phyloP scores from a whole-genome alignment of 2,329 filamentous ascomycete species.

The Teratosphaeria zuluensis region DNA sequence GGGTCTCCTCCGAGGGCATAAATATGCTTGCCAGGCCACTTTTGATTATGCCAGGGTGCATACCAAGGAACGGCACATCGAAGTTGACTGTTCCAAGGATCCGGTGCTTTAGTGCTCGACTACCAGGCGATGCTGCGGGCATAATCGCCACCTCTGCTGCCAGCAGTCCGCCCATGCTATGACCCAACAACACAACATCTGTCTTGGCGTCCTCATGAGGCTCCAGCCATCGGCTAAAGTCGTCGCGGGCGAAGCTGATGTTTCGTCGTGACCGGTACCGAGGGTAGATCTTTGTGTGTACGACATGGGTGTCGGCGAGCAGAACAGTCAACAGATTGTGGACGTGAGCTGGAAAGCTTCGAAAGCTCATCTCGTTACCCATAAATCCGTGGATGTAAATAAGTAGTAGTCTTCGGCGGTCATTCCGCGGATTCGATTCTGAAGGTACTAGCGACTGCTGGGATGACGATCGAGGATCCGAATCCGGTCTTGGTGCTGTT shows the following conservation, averaged over 20 bases:
- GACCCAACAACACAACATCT: slow-evolving; percentile 74
- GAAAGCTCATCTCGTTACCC: slow-evolving; percentile 78
- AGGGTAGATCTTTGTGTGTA: slow-evolving; percentile 81
- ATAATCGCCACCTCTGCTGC: slow-evolving; percentile 69
- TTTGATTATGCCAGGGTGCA: slow-evolving; percentile 80
- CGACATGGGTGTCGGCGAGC: slow-evolving; percentile 61
- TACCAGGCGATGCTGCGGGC: slow-evolving; percentile 19
- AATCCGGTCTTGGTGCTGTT: neutral
- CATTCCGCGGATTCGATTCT: slow-evolving; percentile 22
- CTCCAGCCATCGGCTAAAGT: slow-evolving; percentile 72
- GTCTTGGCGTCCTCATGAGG: slow-evolving; percentile 66
- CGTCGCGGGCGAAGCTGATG: slow-evolving; percentile 64
- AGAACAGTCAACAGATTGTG: slow-evolving; percentile 62
- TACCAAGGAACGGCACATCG: slow-evolving; percentile 77
- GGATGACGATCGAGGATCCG: slow-evolving; percentile 37
- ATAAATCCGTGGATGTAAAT: slow-evolving; percentile 88
- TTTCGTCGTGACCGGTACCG: slow-evolving; percentile 66
- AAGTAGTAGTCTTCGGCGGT: slow-evolving; percentile 54
- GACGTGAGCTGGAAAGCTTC: slow-evolving; percentile 78
- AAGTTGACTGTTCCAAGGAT: slow-evolving; percentile 74
- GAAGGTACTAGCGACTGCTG: slow-evolving; percentile 35
- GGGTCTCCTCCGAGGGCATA: slow-evolving; percentile 32
- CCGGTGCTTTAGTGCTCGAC: slow-evolving; percentile 53
- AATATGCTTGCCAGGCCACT: slow-evolving; percentile 75
- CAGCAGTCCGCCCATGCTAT: slow-evolving; percentile 82